Percentiles rank a stretch among this genome's conserved stretches.
phyloP scores from a whole-genome alignment of 495 filamentous ascomycete species.

The Lasiosphaeriaceae sp. region DNA sequence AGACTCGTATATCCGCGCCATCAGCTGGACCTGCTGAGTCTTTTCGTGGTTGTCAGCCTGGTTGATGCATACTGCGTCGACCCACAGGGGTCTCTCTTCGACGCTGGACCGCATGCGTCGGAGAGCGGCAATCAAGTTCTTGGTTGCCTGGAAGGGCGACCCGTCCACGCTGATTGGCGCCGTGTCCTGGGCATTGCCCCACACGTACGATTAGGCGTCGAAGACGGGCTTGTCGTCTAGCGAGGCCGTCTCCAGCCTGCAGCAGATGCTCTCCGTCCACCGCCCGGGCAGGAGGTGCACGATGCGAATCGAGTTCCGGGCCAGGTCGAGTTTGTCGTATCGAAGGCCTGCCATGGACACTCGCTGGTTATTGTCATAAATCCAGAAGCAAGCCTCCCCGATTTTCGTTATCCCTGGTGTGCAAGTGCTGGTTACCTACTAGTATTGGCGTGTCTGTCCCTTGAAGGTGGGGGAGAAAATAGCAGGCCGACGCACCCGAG shows the following conservation, averaged over 20 bases:
- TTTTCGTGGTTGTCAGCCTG: slow-evolving; percentile 29
- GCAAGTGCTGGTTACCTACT: no score
- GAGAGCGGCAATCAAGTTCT: slow-evolving; percentile 5
- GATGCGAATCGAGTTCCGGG: not conserved
- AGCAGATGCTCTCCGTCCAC: not conserved
- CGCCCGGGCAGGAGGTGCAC: slow-evolving; percentile 1
- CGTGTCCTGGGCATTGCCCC: slow-evolving; percentile 16
- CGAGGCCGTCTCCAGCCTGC: not conserved
- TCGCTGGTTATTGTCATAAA: no score
- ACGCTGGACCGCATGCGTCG: slow-evolving; percentile 10
- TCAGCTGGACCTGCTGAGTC: slow-evolving; percentile 25
- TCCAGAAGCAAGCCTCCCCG: no score
- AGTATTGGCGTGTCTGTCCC: no score
- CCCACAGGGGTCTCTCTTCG: slow-evolving; percentile 20
- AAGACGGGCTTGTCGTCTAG: slow-evolving; percentile 12
- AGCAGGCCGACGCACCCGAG: no score
- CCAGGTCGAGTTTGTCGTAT: not conserved
- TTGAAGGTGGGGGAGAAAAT: no score
- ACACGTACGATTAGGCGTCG: slow-evolving; percentile 30
- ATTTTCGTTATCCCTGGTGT: no score
- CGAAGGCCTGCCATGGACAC: no score
- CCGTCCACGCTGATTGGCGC: slow-evolving; percentile 8
- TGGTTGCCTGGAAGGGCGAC: slow-evolving; percentile 12
- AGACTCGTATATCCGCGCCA: slow-evolving; percentile 26
- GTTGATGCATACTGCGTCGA: slow-evolving; percentile 33